Conservation (phyloP, 805 yeast genomes). For the Blastobotrys terrestris region DNA sequence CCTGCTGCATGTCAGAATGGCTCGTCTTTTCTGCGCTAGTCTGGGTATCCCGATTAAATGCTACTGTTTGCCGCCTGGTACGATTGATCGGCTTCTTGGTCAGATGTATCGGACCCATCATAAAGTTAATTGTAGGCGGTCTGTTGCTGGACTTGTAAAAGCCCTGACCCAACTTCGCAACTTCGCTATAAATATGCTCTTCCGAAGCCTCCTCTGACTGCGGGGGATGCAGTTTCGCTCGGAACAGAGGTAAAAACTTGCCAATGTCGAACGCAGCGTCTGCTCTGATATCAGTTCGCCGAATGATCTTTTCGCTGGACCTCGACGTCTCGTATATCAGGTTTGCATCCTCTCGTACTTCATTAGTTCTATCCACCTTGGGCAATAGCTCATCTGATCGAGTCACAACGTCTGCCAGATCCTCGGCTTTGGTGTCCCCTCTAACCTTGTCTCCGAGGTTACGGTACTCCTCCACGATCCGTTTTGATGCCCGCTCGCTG, state of each 20-base stretch:
- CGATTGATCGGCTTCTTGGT: slow-evolving; percentile 39
- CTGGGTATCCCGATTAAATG: slow-evolving; percentile 6
- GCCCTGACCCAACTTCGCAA: not conserved
- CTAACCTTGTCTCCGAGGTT: not conserved
- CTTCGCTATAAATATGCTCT: not conserved
- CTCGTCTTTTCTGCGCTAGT: slow-evolving; percentile 41
- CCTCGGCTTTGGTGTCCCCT: not conserved
- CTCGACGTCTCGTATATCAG: not conserved
- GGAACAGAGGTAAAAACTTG: not conserved
- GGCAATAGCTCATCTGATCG: not conserved
- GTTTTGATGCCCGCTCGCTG: not conserved
- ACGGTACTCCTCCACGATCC: not conserved
- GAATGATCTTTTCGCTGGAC: not conserved
- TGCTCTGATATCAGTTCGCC: not conserved
- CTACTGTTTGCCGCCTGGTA: not conserved
- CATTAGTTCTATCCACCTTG: not conserved
- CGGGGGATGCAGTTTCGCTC: not conserved
- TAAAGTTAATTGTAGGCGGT: slow-evolving; percentile 50
- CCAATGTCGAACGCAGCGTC: not conserved
- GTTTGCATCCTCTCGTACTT: not conserved
- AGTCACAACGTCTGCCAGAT: not conserved
- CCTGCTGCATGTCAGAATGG: slow-evolving; percentile 44
- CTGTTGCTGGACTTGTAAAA: slow-evolving; percentile 21
- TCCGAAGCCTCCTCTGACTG: slow-evolving; percentile 5
- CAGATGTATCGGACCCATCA: slow-evolving; percentile 65